phyloP scores from a whole-genome alignment of 1,284 basidiomycete species.

The Malassezia sympodialis region DNA sequence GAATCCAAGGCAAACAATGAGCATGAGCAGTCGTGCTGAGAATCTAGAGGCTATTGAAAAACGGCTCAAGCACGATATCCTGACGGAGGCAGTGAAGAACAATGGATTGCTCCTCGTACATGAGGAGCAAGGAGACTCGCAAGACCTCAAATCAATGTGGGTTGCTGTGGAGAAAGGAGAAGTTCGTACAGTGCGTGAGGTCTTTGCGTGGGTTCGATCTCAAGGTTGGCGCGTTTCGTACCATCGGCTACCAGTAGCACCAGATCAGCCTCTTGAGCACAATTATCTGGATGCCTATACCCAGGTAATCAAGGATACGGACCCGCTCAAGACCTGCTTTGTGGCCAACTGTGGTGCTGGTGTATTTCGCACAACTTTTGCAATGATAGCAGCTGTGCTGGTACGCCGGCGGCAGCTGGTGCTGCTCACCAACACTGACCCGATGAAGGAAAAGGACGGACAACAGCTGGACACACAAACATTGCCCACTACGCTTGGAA shows the following conservation, averaged over 20 bases:
- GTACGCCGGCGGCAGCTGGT: slow-evolving; percentile 77
- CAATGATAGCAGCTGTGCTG: slow-evolving; percentile 86
- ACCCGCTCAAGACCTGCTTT: slow-evolving; percentile 69
- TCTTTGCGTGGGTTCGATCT: slow-evolving; percentile 59
- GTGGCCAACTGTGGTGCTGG: slow-evolving; percentile 98
- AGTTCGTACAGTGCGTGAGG: slow-evolving; percentile 76
- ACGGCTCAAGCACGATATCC: slow-evolving; percentile 74
- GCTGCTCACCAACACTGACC: slow-evolving; percentile 64
- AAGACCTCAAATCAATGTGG: slow-evolving; percentile 81
- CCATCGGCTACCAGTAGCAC: slow-evolving; percentile 75
- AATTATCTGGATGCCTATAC: slow-evolving; percentile 74
- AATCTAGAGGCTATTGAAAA: slow-evolving; percentile 91
- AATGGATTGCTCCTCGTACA: slow-evolving; percentile 88
- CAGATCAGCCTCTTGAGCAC: slow-evolving; percentile 44
- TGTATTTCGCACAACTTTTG: slow-evolving; percentile 89
- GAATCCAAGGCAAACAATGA: slow-evolving; percentile 68
- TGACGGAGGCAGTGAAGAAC: slow-evolving; percentile 76
- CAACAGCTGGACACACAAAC: not conserved
- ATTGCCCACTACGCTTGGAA: slow-evolving; percentile 14
- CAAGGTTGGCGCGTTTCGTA: slow-evolving; percentile 71
- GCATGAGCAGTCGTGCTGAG: slow-evolving; percentile 79
- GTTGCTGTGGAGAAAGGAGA: slow-evolving; percentile 74
- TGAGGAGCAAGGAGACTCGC: slow-evolving; percentile 58
- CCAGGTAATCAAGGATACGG: slow-evolving; percentile 66
- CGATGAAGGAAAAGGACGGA: slow-evolving; percentile 51